Percentiles rank a stretch among this genome's conserved stretches.
Conservation (phyloP, 148 eudicot species). For the Persicaria maculosa region DNA sequence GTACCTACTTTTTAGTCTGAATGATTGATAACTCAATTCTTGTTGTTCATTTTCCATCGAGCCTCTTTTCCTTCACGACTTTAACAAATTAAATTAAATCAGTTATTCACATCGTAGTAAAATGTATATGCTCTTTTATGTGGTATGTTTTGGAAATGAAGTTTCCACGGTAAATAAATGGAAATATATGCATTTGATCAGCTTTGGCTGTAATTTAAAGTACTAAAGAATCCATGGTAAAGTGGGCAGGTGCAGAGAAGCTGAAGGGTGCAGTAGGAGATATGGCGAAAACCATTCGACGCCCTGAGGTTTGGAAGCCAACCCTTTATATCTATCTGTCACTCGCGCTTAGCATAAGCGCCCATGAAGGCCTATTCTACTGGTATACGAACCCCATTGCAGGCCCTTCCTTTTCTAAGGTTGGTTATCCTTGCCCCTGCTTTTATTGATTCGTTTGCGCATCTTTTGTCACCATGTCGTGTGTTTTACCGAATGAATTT, state of each 20-base stretch:
- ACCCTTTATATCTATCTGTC: constrained; percentile 57
- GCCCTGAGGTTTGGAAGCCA: constrained; percentile 67
- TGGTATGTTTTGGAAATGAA: background rate
- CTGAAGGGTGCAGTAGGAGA: constrained; percentile 35
- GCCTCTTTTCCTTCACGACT: too few relatives aligned
- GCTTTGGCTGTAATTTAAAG: background rate
- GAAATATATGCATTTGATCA: background rate
- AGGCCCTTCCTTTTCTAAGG: constrained; percentile 67
- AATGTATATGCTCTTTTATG: too few relatives aligned
- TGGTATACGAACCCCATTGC: constrained; percentile 55
- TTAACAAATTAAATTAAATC: too few relatives aligned
- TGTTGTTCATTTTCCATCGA: too few relatives aligned
- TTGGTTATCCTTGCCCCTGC: background rate
- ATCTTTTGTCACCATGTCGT: too few relatives aligned
- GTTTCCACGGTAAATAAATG: background rate
- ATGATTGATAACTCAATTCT: too few relatives aligned
- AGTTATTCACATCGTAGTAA: too few relatives aligned
- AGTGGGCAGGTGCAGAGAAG: constrained; percentile 29
- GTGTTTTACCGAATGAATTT: too few relatives aligned
- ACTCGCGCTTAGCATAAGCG: constrained; percentile 48
- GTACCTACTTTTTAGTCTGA: too few relatives aligned
- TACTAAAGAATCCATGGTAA: background rate
- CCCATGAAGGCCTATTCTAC: constrained; percentile 73
- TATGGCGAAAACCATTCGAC: constrained; percentile 41
- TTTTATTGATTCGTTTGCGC: background rate